Evolutionary conservation across 352 stramenopile genomes (phyloP), one percentile per base, ranked within the genome.

Genomic region (Pythium pectinolyticum): DNA sequence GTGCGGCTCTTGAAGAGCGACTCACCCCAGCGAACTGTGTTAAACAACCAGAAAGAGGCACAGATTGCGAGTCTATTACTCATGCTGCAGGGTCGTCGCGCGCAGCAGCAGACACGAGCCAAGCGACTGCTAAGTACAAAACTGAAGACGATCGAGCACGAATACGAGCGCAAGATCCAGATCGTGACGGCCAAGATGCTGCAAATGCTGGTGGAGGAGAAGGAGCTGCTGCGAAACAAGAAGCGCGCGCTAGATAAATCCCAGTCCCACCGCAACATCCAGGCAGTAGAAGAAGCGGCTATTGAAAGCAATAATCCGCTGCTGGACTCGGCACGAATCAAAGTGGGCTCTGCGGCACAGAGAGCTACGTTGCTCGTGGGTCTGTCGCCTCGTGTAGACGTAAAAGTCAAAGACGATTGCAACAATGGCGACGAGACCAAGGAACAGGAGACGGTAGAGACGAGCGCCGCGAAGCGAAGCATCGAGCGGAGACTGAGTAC

Each of bases 201-300:
- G 54, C 71, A 88, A 45, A 68, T 72, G 2, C 48, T 90, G 2
- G 58, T 75, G 7, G 75, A 84, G 22, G 79, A 88, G 61, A 86
- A 82, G 35, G 69, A 80, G n/a, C 53, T 50, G 15, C 61, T 90
- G 31, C 56, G 30, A 10, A 55, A 65, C 11, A 87, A 86, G 41
- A 73, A 76, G 39, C 20, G 25, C 22, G 61, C 73, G 28, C 40
- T 77, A n/a, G 24, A 73, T 7, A 55, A 63, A 31, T n/a, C n/a
- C n/a, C n/a, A n/a, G n/a, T n/a, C n/a, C n/a, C n/a, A n/a, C n/a
- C n/a, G n/a, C n/a, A n/a, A n/a, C n/a, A n/a, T n/a, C n/a, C n/a
- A n/a, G n/a, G n/a, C n/a, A n/a, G n/a, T n/a, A n/a, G n/a, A n/a
- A n/a, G n/a, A n/a, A n/a, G n/a, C n/a, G n/a, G n/a, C n/a, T n/a